A percentile compares a stretch with the other conserved stretches of the same genome.
phyloP scores from a whole-genome alignment of 306 rosid species.

The Vigna radiata region DNA sequence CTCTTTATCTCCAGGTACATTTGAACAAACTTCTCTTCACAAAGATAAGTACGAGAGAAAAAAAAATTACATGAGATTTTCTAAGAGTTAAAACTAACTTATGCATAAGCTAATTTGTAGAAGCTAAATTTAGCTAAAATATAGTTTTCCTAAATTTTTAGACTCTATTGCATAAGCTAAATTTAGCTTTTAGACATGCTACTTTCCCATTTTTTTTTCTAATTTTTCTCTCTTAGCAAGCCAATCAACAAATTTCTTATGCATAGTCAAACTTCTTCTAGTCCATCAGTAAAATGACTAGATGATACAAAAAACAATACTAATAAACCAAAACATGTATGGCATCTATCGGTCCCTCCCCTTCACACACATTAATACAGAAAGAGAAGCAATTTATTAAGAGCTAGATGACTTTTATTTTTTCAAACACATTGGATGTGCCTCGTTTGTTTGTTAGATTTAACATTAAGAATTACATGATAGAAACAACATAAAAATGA shows the following conservation, averaged over 20 bases:
- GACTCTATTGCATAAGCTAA: no score
- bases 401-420: neutral
- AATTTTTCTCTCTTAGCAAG: no score
- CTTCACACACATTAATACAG: neutral
- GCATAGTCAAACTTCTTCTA: neutral
- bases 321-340: neutral
- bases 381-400: neutral
- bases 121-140: no score
- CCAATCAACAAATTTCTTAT: neutral
- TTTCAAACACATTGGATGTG: constrained; percentile 2
- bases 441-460: constrained; percentile 9
- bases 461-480: constrained; percentile 13
- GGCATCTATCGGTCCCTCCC: neutral
- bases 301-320: no score
- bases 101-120: no score
- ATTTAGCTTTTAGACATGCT: no score
- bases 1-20: constrained; percentile 6
- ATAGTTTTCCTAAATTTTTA: no score
- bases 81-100: no score
- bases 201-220: no score
- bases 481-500: constrained; percentile 20
- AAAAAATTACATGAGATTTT: no score
- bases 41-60: no score
- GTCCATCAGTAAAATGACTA: neutral
- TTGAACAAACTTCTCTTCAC: no score